These are phyloP conservation scores for Penicillium fimorum DNA, from an alignment of 495 filamentous ascomycete species.

Conservation along the genomic window DNA sequence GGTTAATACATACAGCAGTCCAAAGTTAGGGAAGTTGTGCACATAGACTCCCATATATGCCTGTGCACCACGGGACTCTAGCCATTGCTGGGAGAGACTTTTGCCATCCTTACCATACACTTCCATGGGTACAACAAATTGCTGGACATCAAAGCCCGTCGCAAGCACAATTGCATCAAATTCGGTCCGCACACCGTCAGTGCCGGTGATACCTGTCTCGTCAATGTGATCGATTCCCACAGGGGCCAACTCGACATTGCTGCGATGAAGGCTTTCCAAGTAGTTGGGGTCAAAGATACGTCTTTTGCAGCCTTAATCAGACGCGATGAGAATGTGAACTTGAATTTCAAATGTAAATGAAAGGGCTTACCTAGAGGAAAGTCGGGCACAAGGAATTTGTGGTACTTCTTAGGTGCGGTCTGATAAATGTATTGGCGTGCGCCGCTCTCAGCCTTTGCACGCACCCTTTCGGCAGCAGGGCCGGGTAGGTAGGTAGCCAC, in stretches of 20 bases:
- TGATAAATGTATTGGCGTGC: constrained; percentile 40
- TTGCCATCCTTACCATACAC: constrained; percentile 42
- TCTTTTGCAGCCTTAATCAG: constrained; percentile 46
- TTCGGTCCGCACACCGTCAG: constrained; percentile 40
- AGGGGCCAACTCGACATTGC: constrained; percentile 44
- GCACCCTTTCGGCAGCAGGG: constrained; percentile 24
- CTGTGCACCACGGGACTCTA: constrained; percentile 49
- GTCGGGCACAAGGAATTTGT: constrained; percentile 54
- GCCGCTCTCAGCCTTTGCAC: constrained; percentile 21
- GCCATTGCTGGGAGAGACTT: constrained; percentile 47
- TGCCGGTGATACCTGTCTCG: constrained; percentile 41
- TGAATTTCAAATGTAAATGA: background rate
- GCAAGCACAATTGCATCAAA: constrained; percentile 54
- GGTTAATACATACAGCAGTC: constrained; percentile 36
- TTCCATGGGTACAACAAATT: constrained; percentile 39
- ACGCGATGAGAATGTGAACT: background rate
- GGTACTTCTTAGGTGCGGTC: constrained; percentile 53
- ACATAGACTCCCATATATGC: constrained; percentile 57
- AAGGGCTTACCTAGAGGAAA: constrained; percentile 43
- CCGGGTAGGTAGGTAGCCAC: constrained; percentile 19
- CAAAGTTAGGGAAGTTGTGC: constrained; percentile 60
- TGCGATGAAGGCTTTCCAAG: constrained; percentile 46
- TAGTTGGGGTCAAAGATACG: constrained; percentile 53
- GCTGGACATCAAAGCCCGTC: constrained; percentile 47
- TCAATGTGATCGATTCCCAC: constrained; percentile 37